phyloP scores from a whole-genome alignment of 139 green algal species.

The Astrephomene gubernaculifera region DNA sequence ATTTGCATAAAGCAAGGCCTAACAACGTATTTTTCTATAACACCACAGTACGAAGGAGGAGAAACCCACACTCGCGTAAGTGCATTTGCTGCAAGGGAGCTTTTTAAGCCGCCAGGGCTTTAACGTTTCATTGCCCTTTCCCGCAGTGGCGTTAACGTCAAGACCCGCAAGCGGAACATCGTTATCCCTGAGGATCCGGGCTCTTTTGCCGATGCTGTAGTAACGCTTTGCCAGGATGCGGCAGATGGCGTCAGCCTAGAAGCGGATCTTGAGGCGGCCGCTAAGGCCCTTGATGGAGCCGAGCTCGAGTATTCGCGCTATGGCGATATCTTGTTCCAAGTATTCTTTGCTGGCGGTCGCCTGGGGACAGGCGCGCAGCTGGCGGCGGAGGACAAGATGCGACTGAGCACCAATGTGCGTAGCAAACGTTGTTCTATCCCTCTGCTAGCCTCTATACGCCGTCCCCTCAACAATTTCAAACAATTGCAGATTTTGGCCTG shows the following conservation, averaged over 20 bases:
- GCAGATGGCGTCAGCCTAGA: slow-evolving; percentile 72
- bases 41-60: slow-evolving; percentile 85
- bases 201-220: slow-evolving; percentile 92
- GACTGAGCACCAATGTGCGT: slow-evolving; percentile 75
- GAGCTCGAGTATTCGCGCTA: slow-evolving; percentile 96
- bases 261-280: slow-evolving; percentile 78
- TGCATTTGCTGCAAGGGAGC: slow-evolving; percentile 27
- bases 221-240: slow-evolving; percentile 85
- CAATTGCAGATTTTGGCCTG: slow-evolving; percentile 75
- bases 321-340: slow-evolving; percentile 97
- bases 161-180: slow-evolving; percentile 98
- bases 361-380: slow-evolving; percentile 80
- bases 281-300: slow-evolving; percentile 85
- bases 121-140: neutral
- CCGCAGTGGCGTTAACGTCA: slow-evolving; percentile 91
- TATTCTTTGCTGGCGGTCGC: slow-evolving; percentile 89
- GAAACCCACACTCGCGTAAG: slow-evolving; percentile 92
- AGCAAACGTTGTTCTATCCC: neutral
- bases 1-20: neutral
- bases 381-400: slow-evolving; percentile 72
- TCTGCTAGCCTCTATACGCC: too few species aligned
- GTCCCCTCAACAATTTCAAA: too few species aligned
- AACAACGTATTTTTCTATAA: neutral
- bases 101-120: slow-evolving; percentile 4
- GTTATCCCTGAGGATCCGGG: slow-evolving; percentile 92